Evolutionary conservation across 179 eudicot species (phyloP).

Genomic region (Corrigiola litoralis): DNA sequence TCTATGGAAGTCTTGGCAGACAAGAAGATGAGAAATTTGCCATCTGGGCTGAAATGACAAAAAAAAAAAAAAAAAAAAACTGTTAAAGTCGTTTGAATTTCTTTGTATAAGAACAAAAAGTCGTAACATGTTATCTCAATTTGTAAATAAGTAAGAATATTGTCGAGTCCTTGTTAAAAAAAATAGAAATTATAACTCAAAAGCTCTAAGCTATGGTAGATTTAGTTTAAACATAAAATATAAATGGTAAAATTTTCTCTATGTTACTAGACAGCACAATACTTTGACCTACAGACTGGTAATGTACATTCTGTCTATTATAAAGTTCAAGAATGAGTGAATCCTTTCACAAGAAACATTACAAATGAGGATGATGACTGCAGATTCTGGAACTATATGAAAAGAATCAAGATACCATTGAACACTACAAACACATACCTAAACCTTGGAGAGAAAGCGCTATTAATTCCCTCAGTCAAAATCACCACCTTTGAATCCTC

Average conservation of each 20-base stretch:
- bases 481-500: conserved; percentile 37
- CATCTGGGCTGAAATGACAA: conserved; percentile 66
- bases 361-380: too few relatives aligned
- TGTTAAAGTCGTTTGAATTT: not conserved
- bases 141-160: too few relatives aligned
- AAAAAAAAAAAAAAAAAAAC: not conserved
- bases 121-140: too few relatives aligned
- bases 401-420: not conserved
- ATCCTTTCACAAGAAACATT: too few relatives aligned
- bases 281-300: too few relatives aligned
- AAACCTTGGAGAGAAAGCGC: conserved; percentile 82
- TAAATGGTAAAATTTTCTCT: not conserved
- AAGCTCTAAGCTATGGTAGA: too few relatives aligned
- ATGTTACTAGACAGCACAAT: not conserved
- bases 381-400: not conserved
- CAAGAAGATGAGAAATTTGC: conserved; percentile 70
- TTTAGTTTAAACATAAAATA: too few relatives aligned
- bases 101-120: not conserved
- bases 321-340: not conserved
- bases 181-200: too few relatives aligned
- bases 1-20: conserved; percentile 81
- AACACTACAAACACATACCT: conserved; percentile 46
- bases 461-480: conserved; percentile 59
- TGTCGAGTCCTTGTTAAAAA: too few relatives aligned
- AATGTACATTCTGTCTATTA: not conserved